Evolutionary conservation across 2,329 filamentous ascomycete species (phyloP).

Genomic region (Tricladium varicosporioides): DNA sequence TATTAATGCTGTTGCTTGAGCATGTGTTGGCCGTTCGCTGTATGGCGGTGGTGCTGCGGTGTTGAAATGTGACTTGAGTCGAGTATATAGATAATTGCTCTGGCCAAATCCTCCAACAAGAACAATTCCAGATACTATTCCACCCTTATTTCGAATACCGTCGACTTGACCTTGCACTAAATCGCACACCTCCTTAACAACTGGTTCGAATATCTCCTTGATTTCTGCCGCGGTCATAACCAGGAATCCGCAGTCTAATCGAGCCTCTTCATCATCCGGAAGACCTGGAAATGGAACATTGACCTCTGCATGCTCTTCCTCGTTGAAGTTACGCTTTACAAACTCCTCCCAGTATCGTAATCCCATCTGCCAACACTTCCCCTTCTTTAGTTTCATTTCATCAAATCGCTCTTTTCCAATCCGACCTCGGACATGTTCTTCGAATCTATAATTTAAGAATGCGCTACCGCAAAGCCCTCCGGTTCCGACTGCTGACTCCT

Average conservation of each 20-base stretch:
- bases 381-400: slow-evolving; percentile 74
- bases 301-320: slow-evolving; percentile 73
- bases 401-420: slow-evolving; percentile 67
- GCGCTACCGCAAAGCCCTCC: slow-evolving; percentile 76
- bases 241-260: slow-evolving; percentile 73
- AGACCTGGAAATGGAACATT: slow-evolving; percentile 78
- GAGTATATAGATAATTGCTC: slow-evolving; percentile 71
- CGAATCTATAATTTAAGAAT: slow-evolving; percentile 78
- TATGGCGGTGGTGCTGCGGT: slow-evolving; percentile 51
- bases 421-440: slow-evolving; percentile 69
- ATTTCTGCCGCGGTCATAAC: slow-evolving; percentile 68
- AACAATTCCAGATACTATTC: slow-evolving; percentile 70
- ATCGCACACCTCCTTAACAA: slow-evolving; percentile 68
- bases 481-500: slow-evolving; percentile 77
- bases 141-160: slow-evolving; percentile 58
- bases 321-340: slow-evolving; percentile 80
- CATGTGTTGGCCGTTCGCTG: slow-evolving; percentile 68
- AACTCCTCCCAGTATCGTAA: slow-evolving; percentile 81
- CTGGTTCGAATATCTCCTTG: slow-evolving; percentile 73
- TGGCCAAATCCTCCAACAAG: slow-evolving; percentile 81
- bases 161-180: slow-evolving; percentile 67
- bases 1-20: slow-evolving; percentile 45
- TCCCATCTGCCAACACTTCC: slow-evolving; percentile 77
- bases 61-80: slow-evolving; percentile 67
- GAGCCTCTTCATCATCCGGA: slow-evolving; percentile 71